These are phyloP conservation scores for Adiantum capillusveneris DNA, from an alignment of 75 land plant genomes.

Conservation along the genomic window DNA sequence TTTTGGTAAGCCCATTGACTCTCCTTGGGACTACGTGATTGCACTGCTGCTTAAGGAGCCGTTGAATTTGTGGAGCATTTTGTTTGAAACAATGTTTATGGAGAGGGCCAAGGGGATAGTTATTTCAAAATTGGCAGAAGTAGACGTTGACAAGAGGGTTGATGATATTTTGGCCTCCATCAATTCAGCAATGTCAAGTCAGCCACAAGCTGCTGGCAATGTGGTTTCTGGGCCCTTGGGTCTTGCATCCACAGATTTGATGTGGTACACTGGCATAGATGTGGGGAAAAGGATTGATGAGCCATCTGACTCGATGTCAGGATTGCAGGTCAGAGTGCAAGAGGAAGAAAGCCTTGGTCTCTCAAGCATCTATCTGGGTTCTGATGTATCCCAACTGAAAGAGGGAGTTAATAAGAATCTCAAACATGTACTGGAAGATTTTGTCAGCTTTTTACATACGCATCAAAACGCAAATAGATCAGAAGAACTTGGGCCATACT, in stretches of 20 bases:
- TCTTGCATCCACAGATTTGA: not conserved
- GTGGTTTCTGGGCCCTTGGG: not conserved
- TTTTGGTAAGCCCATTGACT: constrained; percentile 72
- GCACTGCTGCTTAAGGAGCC: constrained; percentile 68
- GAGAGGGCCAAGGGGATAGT: constrained; percentile 68
- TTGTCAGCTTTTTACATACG: constrained; percentile 61
- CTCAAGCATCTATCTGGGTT: constrained; percentile 61
- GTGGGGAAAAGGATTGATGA: not conserved
- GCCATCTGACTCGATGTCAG: not conserved
- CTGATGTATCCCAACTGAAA: constrained; percentile 61
- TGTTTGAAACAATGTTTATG: constrained; percentile 77
- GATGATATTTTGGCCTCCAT: not conserved
- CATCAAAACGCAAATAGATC: constrained; percentile 56
- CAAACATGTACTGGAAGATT: constrained; percentile 50
- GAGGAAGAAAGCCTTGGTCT: constrained; percentile 46
- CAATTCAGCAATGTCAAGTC: not conserved
- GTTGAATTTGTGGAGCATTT: constrained; percentile 64
- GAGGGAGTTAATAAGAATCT: constrained; percentile 61
- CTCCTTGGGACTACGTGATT: constrained; percentile 83
- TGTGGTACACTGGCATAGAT: not conserved
- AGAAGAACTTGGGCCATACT: constrained; percentile 58
- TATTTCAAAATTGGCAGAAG: constrained; percentile 34
- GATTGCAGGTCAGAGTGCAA: constrained; percentile 1
- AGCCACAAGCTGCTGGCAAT: not conserved
- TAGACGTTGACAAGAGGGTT: not conserved